Base-by-base conservation (phyloP, 1,139 yeast genomes). In the Kodamaea alishanica region DNA sequence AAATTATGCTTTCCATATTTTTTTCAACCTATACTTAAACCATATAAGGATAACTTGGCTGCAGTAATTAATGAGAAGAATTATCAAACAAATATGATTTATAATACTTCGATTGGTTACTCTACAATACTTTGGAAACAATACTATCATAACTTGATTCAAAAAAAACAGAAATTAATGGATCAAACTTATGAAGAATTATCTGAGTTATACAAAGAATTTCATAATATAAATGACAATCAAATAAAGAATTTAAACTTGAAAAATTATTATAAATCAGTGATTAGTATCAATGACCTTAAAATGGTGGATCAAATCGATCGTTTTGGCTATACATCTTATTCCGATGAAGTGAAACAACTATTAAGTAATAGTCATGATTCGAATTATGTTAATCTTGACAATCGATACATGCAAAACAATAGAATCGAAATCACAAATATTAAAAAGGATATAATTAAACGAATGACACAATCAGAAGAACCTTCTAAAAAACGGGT, bases 371-470 rank as follows among this genome's bases (percentile, higher is more conserved):
- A 38, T 6, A 56, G 57, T 41, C 60, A 55, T 24, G 72, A 67
- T 43, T 43, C 61, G 4, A 51, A 50, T 38, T 60, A 63, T 45
- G 53, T 39, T 23, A 41, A 53, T 30, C 47, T 51, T 28, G 60
- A 58, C 33, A 61, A 59, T 39, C 50, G 46, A 15, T 56, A 52
- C 41, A 36, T 48, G 28, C 58, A 56, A 30, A 61, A 58, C 34
- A 67, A 67, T 44, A 55, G 56, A 37, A 50, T 67, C n/a, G 74
- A 69, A 43, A 40, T 63, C 24, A 61, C 73, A 2, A 55, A 59
- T 39, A 58, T 61, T 27, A 64, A 40, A 29, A 33, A 35, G 7
- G 39, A 33, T 11, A 47, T 49, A 10, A 35, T 54, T 27, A 38
- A 44, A 12, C 39, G 44, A 5, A 26, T 42, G 22, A 15, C 20